Evolutionary conservation across 2,329 filamentous ascomycete species (phyloP).

Genomic region (Aspergillus persii): DNA sequence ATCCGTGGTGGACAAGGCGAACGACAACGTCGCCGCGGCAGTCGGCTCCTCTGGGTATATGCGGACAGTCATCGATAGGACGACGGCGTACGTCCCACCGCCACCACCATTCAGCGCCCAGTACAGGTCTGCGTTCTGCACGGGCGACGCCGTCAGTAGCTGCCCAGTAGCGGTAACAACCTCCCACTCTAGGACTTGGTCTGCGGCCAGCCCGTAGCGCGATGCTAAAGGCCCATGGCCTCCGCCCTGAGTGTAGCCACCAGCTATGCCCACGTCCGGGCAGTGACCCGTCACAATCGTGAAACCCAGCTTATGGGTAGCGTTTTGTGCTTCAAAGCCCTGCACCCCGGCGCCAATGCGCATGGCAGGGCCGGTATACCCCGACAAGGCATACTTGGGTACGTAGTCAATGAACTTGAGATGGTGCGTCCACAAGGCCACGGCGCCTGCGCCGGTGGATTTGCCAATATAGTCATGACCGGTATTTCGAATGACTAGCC

Average conservation of each 20-base stretch:
- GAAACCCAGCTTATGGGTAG: conserved; percentile 46
- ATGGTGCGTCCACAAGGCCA: not conserved
- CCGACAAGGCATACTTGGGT: not conserved
- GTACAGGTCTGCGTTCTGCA: conserved; percentile 18
- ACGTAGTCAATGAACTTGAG: not conserved
- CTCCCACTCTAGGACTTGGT: conserved; percentile 51
- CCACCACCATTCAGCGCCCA: conserved; percentile 22
- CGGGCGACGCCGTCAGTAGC: conserved; percentile 11
- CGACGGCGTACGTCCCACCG: conserved; percentile 14
- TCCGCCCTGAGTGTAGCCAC: conserved; percentile 59
- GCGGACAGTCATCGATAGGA: conserved; percentile 51
- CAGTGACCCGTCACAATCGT: conserved; percentile 55
- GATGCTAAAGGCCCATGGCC: conserved; percentile 55
- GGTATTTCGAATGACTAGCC: not conserved
- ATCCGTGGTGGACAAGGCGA: conserved; percentile 33
- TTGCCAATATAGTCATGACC: not conserved
- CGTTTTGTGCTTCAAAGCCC: conserved; percentile 31
- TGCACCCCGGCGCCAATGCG: not conserved
- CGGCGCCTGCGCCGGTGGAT: too few relatives aligned
- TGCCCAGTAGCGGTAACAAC: conserved; percentile 44
- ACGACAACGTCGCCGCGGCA: conserved; percentile 44
- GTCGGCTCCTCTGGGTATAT: conserved; percentile 46
- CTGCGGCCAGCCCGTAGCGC: conserved; percentile 51
- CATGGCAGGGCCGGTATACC: not conserved
- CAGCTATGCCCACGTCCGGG: conserved; percentile 56